Evolutionary conservation across 129 eudicot species (phyloP).

Genomic region (Escallonia herrerae): DNA sequence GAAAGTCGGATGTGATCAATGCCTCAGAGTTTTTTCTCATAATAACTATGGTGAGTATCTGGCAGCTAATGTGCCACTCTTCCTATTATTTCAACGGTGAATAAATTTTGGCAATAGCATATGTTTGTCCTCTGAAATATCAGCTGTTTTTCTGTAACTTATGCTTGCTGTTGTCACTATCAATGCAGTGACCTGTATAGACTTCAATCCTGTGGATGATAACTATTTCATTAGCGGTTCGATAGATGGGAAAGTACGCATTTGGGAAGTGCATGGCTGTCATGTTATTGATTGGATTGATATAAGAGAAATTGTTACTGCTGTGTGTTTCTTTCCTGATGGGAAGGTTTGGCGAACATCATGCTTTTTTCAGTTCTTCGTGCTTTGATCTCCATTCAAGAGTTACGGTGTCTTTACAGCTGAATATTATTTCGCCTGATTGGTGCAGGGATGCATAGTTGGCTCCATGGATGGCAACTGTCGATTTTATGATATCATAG

Average conservation of each 20-base stretch:
- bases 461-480: constrained; percentile 82
- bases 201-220: constrained; percentile 54
- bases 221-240: constrained; percentile 54
- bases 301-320: constrained; percentile 44
- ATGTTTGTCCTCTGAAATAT: not conserved
- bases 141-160: not conserved
- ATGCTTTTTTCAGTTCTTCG: not conserved
- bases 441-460: constrained; percentile 70
- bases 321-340: constrained; percentile 55
- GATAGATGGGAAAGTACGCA: constrained; percentile 53
- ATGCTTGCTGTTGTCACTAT: not conserved
- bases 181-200: constrained; percentile 79
- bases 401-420: not conserved
- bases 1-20: constrained; percentile 58
- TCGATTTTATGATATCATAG: constrained; percentile 56
- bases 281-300: constrained; percentile 57
- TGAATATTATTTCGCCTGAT: constrained; percentile 5
- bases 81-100: not conserved
- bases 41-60: constrained; percentile 59
- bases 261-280: constrained; percentile 41
- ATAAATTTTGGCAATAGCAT: not conserved
- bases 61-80: not conserved
- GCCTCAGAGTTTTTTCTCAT: constrained; percentile 62
- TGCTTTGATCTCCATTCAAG: not conserved
- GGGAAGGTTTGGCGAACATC: constrained; percentile 41